These are phyloP conservation scores for Lipomyces spencermartinsiae DNA, from an alignment of 805 yeast genomes.

Conservation along the genomic window DNA sequence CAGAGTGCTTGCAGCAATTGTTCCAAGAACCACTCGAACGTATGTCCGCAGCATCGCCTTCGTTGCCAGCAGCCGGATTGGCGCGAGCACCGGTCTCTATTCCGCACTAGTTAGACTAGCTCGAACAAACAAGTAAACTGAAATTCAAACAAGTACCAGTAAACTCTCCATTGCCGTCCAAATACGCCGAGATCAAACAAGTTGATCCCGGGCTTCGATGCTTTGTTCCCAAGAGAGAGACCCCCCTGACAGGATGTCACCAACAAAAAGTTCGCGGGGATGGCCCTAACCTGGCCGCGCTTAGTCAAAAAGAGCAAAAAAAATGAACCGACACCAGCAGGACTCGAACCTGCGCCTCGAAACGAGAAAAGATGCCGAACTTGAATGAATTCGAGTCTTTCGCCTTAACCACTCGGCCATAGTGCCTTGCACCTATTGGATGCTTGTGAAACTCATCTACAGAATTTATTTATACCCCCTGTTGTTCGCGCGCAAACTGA, in stretches of 20 bases:
- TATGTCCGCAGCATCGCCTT: slow-evolving; percentile 28
- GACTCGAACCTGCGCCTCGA: slow-evolving; percentile 44
- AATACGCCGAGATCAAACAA: background rate
- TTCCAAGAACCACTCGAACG: slow-evolving; percentile 23
- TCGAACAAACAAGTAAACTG: background rate
- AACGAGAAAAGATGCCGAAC: slow-evolving; percentile 41
- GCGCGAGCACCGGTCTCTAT: slow-evolving; percentile 11
- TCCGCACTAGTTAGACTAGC: background rate
- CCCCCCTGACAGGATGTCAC: background rate
- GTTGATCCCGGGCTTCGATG: background rate
- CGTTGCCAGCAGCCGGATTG: slow-evolving; percentile 19
- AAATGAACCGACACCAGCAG: slow-evolving; percentile 41
- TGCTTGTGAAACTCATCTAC: background rate
- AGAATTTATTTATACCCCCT: background rate
- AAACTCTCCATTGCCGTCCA: slow-evolving; percentile 1
- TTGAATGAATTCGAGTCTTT: slow-evolving; percentile 40
- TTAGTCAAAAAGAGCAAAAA: background rate
- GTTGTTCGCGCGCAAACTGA: too few relatives aligned
- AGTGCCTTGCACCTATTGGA: slow-evolving; percentile 33
- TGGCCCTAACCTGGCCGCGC: background rate
- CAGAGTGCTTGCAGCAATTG: slow-evolving; percentile 10
- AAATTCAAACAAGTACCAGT: background rate
- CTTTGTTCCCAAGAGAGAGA: background rate
- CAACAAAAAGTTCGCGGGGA: too few relatives aligned
- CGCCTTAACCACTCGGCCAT: slow-evolving; percentile 44